phyloP scores from a whole-genome alignment of 345 rosid genomes.

The Carallia brachiata region DNA sequence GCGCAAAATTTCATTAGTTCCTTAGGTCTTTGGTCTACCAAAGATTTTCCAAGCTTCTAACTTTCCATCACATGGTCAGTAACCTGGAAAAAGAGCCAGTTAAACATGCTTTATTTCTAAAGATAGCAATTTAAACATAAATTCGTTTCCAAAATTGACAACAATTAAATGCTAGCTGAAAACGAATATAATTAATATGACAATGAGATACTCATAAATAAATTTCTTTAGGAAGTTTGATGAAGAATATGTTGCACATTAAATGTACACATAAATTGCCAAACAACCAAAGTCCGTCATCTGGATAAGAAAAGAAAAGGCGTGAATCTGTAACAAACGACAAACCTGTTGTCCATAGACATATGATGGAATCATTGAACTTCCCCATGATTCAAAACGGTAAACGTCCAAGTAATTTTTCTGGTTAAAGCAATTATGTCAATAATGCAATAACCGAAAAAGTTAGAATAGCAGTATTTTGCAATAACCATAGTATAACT shows the following conservation, averaged over 20 bases:
- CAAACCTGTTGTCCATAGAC: conserved; percentile 85
- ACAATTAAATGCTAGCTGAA: too few species aligned
- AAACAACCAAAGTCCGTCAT: not conserved
- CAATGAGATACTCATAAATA: too few species aligned
- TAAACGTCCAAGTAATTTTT: conserved; percentile 94
- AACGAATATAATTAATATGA: too few species aligned
- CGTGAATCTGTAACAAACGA: not conserved
- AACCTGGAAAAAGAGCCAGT: not conserved
- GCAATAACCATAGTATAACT: conserved; percentile 2
- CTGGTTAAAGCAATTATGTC: conserved; percentile 41
- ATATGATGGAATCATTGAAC: conserved; percentile 83
- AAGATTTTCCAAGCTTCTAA: not conserved
- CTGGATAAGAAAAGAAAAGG: conserved; percentile 10
- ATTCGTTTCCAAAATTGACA: not conserved
- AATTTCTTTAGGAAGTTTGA: not conserved
- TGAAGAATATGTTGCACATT: not conserved
- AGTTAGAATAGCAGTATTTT: not conserved
- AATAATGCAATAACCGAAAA: not conserved
- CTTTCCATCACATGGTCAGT: not conserved
- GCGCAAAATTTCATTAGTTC: not conserved
- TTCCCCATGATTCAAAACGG: conserved; percentile 98
- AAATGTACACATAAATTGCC: not conserved
- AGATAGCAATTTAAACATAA: not conserved
- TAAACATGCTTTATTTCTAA: not conserved
- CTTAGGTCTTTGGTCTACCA: not conserved